Evolutionary conservation across 345 rosid species (phyloP).

Genomic region (Murraya paniculata): DNA sequence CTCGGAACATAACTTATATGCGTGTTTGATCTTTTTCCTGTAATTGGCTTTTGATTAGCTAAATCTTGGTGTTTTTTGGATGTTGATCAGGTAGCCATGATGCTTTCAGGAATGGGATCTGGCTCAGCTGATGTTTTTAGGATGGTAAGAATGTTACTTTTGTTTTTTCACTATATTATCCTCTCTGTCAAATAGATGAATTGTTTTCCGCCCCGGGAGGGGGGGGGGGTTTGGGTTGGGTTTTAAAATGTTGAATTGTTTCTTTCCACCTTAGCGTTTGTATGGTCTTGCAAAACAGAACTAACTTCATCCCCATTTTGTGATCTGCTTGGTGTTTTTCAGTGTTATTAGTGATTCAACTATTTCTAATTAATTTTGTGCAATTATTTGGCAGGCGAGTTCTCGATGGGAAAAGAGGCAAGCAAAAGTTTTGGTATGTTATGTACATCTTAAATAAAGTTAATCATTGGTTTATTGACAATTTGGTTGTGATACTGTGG

Average conservation of each 20-base stretch:
- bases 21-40: neutral
- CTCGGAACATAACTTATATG: neutral
- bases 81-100: conserved; percentile 74
- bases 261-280: neutral
- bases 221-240: too few species aligned
- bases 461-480: neutral
- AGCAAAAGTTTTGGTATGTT: conserved; percentile 79
- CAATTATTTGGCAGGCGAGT: conserved; percentile 58
- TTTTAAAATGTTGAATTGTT: neutral
- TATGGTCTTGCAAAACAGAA: neutral
- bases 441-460: neutral
- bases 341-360: neutral
- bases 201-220: neutral
- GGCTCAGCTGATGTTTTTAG: conserved; percentile 72
- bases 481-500: neutral
- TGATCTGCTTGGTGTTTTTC: neutral
- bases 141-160: conserved; percentile 50
- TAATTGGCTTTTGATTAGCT: neutral
- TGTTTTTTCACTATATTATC: neutral
- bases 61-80: conserved; percentile 6
- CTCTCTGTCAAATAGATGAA: neutral
- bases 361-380: conserved; percentile 2
- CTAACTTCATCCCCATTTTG: neutral
- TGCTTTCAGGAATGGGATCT: conserved; percentile 98
- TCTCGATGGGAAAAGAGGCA: conserved; percentile 95